Evolutionary conservation across 2,329 filamentous ascomycete genomes (phyloP).

Genomic region (Aspergillus quadricinctus): DNA sequence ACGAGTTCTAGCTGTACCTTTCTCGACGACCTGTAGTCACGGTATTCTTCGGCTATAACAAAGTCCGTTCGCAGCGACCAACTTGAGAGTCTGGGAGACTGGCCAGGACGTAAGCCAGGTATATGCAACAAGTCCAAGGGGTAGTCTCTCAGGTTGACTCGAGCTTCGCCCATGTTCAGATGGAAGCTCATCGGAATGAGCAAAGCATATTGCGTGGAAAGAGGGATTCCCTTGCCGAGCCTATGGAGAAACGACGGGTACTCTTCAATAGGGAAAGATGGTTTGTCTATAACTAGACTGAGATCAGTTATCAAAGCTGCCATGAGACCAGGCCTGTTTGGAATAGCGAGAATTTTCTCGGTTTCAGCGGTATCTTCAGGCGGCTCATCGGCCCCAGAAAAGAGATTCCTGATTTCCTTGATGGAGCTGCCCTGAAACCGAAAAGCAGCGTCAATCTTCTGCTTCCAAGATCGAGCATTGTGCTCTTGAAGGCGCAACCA

Average conservation of each 20-base stretch:
- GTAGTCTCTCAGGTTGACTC: constrained; percentile 85
- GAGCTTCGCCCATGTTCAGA: constrained; percentile 84
- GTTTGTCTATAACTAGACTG: constrained; percentile 82
- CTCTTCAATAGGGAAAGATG: constrained; percentile 78
- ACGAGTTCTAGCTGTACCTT: constrained; percentile 80
- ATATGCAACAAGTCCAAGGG: constrained; percentile 89
- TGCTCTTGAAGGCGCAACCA: constrained; percentile 69
- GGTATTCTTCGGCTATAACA: constrained; percentile 90
- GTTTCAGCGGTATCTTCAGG: constrained; percentile 77
- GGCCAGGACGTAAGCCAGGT: constrained; percentile 71
- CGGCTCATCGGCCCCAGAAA: constrained; percentile 76
- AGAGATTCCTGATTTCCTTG: constrained; percentile 70
- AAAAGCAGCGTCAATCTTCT: constrained; percentile 75
- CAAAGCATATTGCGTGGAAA: constrained; percentile 83
- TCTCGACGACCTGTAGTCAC: constrained; percentile 73
- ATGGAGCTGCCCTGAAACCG: constrained; percentile 67
- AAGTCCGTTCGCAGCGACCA: constrained; percentile 85
- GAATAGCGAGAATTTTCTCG: constrained; percentile 81
- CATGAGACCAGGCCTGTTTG: constrained; percentile 79
- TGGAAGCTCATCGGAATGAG: constrained; percentile 86
- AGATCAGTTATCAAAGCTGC: constrained; percentile 76
- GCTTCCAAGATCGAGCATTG: constrained; percentile 89
- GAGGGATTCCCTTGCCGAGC: constrained; percentile 95
- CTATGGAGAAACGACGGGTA: constrained; percentile 79
- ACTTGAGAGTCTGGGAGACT: constrained; percentile 74